Base-by-base conservation (phyloP, 1,284 basidiomycete species). In the Cutaneotrichosporon spelunceum region DNA sequence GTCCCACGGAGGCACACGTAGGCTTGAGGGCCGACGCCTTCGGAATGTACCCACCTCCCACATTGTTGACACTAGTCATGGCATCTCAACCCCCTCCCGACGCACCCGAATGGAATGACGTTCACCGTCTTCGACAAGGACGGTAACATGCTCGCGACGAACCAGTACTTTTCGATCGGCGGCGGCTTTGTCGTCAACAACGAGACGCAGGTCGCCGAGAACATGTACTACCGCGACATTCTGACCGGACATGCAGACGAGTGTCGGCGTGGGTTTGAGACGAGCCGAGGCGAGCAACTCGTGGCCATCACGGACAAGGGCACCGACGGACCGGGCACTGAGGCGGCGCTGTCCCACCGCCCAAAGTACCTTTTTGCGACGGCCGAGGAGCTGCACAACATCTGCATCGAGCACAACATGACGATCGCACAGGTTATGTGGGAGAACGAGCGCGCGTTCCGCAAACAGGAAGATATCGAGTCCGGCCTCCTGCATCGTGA, bases 201-300 rank as follows among this genome's bases (percentile, higher is more conserved):
- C 30, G 69, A 70, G 54, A 76, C 78, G 4, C 75, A 90, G 87
- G 90, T 69, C 88, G 92, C 71, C 6, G 94, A 98, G 80, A 97
- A 98, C 76, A 77, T 97, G 66, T 97, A 92, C 77, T 97, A 97
- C 83, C 93, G 93, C 76, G 87, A 91, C n/a, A 89, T 94, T n/a
- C 86, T 93, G 73, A 90, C 93, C 74, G 81, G 82, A 54, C 82
- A 83, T 13, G 93, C 94, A 6, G 87, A 89, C 58, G 85, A 85
- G 23, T 87, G 88, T 27, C 85, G 94, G 33, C 80, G 92, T 27
- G 85, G 90, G 66, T 89, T 90, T 69, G 26, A 11, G 11, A 50
- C 27, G 8, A 50, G 26, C 10, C 44, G 14, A 23, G 30, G 23
- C 30, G 44, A 29, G 6, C 52, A 30, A 26, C 11, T 44, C 11